Percentiles rank a stretch among this genome's conserved stretches.
Conservation (phyloP, 139 green algal species). For the Astrephomene gubernaculifera region DNA sequence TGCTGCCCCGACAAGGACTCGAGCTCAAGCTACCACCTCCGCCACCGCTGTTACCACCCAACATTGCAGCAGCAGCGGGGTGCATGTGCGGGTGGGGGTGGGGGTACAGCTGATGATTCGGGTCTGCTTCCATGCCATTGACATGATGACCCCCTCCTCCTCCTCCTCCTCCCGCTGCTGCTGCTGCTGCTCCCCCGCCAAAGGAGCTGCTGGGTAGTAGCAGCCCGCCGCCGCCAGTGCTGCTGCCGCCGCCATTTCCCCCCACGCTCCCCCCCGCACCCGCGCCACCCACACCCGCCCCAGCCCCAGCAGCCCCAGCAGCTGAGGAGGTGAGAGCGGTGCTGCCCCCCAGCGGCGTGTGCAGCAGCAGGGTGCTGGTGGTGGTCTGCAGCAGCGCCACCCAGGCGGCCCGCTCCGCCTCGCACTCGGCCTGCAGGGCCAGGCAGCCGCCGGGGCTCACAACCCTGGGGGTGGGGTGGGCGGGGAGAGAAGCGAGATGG, state of each 20-base stretch:
- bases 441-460: conserved; percentile 80
- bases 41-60: too few species aligned
- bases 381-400: conserved; percentile 60
- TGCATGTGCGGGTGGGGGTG: too few species aligned
- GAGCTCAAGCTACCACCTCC: too few species aligned
- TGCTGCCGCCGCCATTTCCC: neutral
- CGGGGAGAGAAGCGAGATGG: neutral
- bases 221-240: neutral
- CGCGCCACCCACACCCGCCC: neutral
- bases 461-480: conserved; percentile 57
- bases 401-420: conserved; percentile 82
- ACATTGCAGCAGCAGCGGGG: too few species aligned
- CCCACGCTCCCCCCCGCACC: too few species aligned
- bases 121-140: too few species aligned
- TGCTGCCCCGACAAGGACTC: too few species aligned
- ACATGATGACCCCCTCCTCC: too few species aligned
- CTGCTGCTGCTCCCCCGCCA: too few species aligned
- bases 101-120: too few species aligned
- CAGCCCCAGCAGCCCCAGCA: neutral
- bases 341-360: neutral
- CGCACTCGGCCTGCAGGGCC: conserved; percentile 81
- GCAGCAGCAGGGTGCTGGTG: conserved; percentile 2
- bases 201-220: too few species aligned
- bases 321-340: neutral
- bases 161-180: too few species aligned